A percentile compares a stretch with the other conserved stretches of the same genome.
Evolutionary conservation across 305 asterid genomes (phyloP).

Genomic region (Andrographis paniculata): DNA sequence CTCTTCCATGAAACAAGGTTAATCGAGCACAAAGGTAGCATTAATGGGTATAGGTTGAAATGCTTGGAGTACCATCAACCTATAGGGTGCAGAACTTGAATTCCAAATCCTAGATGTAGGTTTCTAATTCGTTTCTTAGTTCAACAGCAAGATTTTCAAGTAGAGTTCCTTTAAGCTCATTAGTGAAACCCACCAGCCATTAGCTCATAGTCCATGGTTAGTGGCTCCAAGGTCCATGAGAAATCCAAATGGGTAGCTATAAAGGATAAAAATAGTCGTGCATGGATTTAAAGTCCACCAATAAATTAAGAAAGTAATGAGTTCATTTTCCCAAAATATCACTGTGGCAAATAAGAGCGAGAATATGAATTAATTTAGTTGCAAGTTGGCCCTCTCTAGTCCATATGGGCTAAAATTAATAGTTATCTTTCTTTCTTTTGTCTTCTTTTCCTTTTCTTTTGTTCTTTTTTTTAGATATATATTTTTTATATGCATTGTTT

Average conservation of each 20-base stretch:
- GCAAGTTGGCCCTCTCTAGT: background rate
- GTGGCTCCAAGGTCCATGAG: background rate
- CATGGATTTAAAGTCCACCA: background rate
- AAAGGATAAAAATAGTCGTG: background rate
- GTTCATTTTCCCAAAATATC: background rate
- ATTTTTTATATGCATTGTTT: no score
- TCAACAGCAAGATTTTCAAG: background rate
- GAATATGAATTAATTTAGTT: background rate
- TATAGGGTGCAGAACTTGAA: background rate
- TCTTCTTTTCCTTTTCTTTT: no score
- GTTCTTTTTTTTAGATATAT: no score
- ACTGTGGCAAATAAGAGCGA: background rate
- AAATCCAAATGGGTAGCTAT: background rate
- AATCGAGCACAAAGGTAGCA: background rate
- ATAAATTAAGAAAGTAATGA: background rate
- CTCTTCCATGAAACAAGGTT: background rate
- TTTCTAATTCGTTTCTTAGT: background rate
- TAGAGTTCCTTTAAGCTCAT: background rate
- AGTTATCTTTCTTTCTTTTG: background rate
- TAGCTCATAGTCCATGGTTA: constrained; percentile 7
- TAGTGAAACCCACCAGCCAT: background rate
- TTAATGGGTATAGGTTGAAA: background rate
- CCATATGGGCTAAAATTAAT: background rate
- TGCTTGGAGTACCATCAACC: background rate
- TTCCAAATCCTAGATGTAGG: background rate